Base-by-base conservation (phyloP, 371 early-diverging fungal genomes). In the Lichtheimia hyalospora region DNA sequence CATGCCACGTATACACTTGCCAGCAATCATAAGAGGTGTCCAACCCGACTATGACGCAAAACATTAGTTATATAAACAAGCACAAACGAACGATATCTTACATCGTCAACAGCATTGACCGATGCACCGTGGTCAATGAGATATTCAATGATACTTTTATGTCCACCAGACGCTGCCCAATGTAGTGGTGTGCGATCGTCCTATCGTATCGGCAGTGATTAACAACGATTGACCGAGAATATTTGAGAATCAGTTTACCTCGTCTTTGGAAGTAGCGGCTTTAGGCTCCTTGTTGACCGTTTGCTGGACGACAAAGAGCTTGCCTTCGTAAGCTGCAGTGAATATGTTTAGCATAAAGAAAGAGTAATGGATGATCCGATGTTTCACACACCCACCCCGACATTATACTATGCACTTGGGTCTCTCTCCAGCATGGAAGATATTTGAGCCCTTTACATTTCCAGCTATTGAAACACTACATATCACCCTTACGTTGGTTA, bases 111-210 rank as follows among this genome's bases (percentile, higher is more conserved):
- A 5, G 52, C 75, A 63, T 89, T 76, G 14, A 87, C 71, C 34
- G 73, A 65, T 0, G 85, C 85, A 13, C 82, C 84, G 27, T 84
- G 70, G 12, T 77, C 70, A 0, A 95, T 54, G 42, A 95, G 75
- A 60, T 82, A 90, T 34, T 86, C 75, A 3, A 87, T 82, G 23
- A 93, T 65, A 23, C 85, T 77, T 10, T 64, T 61, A 56, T 84
- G 87, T 42, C 90, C 92, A 56, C 88, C 89, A 14, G 90, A 89
- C 0, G 87, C 81, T 25, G 86, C 88, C 77, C 80, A 74, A 60
- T 76, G 77, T 20, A 71, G 52, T 25, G 68, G 71, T 21, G 66
- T 74, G 42, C 79, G 62, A 39, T 65, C 70, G 65, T 71, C 75
- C 70, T 76, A 49, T 46, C 1, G 25, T 34, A 40, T 7, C 10